Percentiles rank a stretch among this genome's conserved stretches.
Evolutionary conservation across 2,329 filamentous ascomycete species (phyloP).

Genomic region (Aaosphaeria arxii): DNA sequence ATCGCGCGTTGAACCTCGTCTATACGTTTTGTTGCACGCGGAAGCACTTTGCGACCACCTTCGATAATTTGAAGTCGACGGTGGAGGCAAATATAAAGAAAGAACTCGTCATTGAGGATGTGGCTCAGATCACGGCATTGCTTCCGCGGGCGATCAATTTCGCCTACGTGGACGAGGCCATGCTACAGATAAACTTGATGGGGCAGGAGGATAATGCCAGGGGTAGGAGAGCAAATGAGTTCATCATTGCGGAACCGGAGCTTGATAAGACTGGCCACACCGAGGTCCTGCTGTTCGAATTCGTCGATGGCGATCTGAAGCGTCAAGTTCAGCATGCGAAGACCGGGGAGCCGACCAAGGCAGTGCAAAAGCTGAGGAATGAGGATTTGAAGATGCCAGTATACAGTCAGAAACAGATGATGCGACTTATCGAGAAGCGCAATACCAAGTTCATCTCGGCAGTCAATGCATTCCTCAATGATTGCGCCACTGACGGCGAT

Average conservation of each 20-base stretch:
- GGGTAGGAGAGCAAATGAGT: slow-evolving; percentile 51
- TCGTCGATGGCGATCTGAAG: slow-evolving; percentile 86
- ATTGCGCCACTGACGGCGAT: slow-evolving; percentile 60
- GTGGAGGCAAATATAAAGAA: slow-evolving; percentile 80
- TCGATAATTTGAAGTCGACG: slow-evolving; percentile 79
- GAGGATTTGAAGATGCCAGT: slow-evolving; percentile 89
- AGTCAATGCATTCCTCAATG: slow-evolving; percentile 72
- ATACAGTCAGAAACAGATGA: slow-evolving; percentile 90
- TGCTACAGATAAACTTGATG: slow-evolving; percentile 75
- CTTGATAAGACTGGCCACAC: slow-evolving; percentile 45
- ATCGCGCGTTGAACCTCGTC: slow-evolving; percentile 84
- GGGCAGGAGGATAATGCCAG: slow-evolving; percentile 67
- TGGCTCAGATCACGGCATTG: slow-evolving; percentile 76
- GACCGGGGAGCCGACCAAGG: slow-evolving; percentile 68
- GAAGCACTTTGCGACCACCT: slow-evolving; percentile 88
- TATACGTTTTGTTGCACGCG: slow-evolving; percentile 94
- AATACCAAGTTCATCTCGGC: slow-evolving; percentile 80
- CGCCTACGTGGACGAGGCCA: slow-evolving; percentile 79
- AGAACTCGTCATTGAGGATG: slow-evolving; percentile 69
- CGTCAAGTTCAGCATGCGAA: slow-evolving; percentile 70
- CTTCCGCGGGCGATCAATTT: slow-evolving; percentile 79
- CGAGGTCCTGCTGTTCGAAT: slow-evolving; percentile 87
- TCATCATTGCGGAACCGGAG: slow-evolving; percentile 33
- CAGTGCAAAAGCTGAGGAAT: slow-evolving; percentile 65
- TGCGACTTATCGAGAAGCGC: slow-evolving; percentile 80